Evolutionary conservation across 768 basidiomycete species (phyloP), one percentile per base, ranked within the genome.

Genomic region (Hemileccinum rubropunctum): DNA sequence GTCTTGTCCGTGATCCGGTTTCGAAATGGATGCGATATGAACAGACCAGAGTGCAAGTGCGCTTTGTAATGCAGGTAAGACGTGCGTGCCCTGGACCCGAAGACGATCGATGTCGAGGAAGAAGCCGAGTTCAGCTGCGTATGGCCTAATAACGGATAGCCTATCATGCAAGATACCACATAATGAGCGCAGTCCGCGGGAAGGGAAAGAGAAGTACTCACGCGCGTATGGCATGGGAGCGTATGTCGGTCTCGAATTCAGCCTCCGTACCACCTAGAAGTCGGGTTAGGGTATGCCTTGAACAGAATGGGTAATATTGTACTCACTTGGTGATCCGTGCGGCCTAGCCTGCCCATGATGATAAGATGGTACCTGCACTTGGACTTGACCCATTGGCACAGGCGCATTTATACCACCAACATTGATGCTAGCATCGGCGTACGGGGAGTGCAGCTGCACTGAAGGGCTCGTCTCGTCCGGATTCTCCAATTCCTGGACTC

Each of bases 81-180:
- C 74, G 8, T 73, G 73, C 14, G 64, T 54, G 10, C 70, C 64
- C 8, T 73, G 58, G 35, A 70, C 60, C 5, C 71, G 69, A 48
- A 86, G 80, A 4, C 81, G 75, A 6, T 66, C 55, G 3, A 67
- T 39, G 53, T 81, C 66, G 48, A 91, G 77, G 65, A 88, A 90
- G 59, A 89, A 82, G 5, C 84, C 84, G 50, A 87, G 75, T 56
- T 82, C 76, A 32, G 71, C 62, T 0, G 78, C 74, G 56, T 86
- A 75, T 14, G 77, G 78, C 11, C 82, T 62, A 59, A 91, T 83
- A 23, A 50, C 37, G 20, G 57, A 48, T 40, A 68, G 27, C 9
- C 66, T 68, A 51, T 37, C 9, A 20, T 9, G 39, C n/a, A 35
- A 12, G 39, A 41, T 13, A 33, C 34, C 17, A 14, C 35, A 15